Percentiles rank a stretch among this genome's conserved stretches.
Evolutionary conservation across 129 eudicot species (phyloP).

Genomic region (Arctium minus): DNA sequence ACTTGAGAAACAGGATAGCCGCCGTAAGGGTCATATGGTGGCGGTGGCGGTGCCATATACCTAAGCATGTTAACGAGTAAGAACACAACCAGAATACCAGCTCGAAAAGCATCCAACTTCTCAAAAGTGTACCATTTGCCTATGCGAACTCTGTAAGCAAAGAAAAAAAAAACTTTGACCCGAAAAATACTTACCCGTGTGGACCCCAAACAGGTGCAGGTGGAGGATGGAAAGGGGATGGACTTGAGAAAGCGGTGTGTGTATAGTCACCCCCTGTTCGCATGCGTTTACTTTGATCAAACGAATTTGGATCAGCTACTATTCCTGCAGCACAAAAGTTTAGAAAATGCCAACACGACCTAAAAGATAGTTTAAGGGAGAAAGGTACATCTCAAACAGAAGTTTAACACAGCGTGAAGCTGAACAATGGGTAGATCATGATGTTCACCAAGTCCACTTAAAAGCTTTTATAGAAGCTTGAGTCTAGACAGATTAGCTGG

Average conservation of each 20-base stretch:
- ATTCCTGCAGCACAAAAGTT: slow-evolving; percentile 51
- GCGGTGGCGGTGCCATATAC: slow-evolving; percentile 88
- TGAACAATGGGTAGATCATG: neutral
- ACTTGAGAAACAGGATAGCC: slow-evolving; percentile 86
- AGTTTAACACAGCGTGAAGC: neutral
- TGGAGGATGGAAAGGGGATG: slow-evolving; percentile 93
- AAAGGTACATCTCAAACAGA: neutral
- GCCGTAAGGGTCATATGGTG: slow-evolving; percentile 87
- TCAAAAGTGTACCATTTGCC: neutral
- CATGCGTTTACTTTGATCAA: slow-evolving; percentile 93
- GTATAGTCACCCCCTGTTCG: slow-evolving; percentile 93
- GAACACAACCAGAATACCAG: neutral
- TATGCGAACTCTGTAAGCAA: neutral
- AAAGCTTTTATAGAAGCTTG: neutral
- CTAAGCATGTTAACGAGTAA: slow-evolving; percentile 28
- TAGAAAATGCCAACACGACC: neutral
- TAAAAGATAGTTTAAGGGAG: neutral
- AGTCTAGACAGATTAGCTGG: neutral
- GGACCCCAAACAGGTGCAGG: slow-evolving; percentile 94
- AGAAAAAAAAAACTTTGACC: neutral
- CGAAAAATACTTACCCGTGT: slow-evolving; percentile 59
- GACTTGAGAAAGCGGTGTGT: slow-evolving; percentile 80
- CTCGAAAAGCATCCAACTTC: neutral
- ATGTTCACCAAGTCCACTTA: neutral
- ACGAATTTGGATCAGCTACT: slow-evolving; percentile 79